Evolutionary conservation across 1,139 yeast species (phyloP).

Genomic region (Nakaseomyces uthaithaninus): DNA sequence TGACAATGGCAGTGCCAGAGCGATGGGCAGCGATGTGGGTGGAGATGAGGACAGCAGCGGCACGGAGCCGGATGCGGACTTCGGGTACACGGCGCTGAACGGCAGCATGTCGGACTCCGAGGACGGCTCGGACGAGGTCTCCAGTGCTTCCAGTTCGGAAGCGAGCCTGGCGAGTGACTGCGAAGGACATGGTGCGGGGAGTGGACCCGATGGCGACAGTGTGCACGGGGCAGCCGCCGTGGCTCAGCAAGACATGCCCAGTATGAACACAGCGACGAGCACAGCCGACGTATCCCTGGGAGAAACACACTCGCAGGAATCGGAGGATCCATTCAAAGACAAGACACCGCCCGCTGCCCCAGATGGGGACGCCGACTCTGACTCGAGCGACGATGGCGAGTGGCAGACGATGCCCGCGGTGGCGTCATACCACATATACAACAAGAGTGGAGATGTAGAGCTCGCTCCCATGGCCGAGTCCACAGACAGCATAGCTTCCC

Average conservation of each 20-base stretch:
- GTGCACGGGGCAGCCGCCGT: no score
- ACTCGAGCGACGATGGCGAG: conserved; percentile 21
- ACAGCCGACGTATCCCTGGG: no score
- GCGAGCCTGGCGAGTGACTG: no score
- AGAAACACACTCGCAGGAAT: no score
- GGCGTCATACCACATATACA: conserved; percentile 50
- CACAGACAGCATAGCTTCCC: conserved; percentile 13
- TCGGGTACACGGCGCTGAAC: background rate
- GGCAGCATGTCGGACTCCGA: background rate
- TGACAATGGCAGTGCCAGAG: no score
- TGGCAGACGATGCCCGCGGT: conserved; percentile 60
- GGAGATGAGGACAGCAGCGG: background rate
- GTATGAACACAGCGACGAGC: no score
- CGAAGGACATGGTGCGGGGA: no score
- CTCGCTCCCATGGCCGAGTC: conserved; percentile 8
- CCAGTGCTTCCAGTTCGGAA: background rate
- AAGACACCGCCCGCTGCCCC: background rate
- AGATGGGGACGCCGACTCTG: conserved; percentile 14
- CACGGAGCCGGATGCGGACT: background rate
- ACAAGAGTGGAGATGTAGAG: conserved; percentile 45
- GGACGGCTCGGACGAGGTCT: background rate
- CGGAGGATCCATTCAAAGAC: background rate
- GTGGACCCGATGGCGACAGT: no score
- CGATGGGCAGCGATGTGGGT: no score
- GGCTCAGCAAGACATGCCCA: no score